These are phyloP conservation scores for Haplosporangium gracile DNA, from an alignment of 192 early-diverging fungal species.

Conservation along the genomic window DNA sequence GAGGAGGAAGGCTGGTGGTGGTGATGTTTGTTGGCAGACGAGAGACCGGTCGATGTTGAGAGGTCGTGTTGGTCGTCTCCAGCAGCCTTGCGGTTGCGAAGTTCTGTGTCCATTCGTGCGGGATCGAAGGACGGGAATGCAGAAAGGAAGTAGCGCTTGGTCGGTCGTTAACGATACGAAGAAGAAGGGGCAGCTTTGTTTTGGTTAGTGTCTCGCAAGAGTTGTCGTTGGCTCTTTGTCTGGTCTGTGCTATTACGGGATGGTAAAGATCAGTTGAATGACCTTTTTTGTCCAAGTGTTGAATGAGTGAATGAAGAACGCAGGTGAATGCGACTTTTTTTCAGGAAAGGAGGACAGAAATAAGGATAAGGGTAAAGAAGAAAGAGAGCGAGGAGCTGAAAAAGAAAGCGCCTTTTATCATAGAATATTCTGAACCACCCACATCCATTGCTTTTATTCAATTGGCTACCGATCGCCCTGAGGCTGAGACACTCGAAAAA, in stretches of 20 bases:
- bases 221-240: neutral
- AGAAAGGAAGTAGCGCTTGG: too few relatives aligned
- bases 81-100: conserved; percentile 36
- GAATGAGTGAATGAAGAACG: neutral
- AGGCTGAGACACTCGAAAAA: neutral
- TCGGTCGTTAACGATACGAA: neutral
- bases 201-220: neutral
- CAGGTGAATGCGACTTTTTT: conserved; percentile 3
- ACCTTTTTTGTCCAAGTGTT: conserved; percentile 16
- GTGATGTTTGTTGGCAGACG: conserved; percentile 39
- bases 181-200: neutral
- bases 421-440: neutral
- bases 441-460: neutral
- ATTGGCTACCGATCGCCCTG: conserved; percentile 1
- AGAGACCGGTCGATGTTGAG: conserved; percentile 9
- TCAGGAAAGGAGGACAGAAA: neutral
- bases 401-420: neutral
- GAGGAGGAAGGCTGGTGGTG: neutral
- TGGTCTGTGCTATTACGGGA: neutral
- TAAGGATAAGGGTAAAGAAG: neutral
- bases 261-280: conserved; percentile 37
- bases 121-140: neutral
- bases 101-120: conserved; percentile 32
- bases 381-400: neutral
- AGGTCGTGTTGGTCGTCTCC: neutral